Evolutionary conservation across 345 rosid genomes (phyloP).

Genomic region (Luvunga scandens): DNA sequence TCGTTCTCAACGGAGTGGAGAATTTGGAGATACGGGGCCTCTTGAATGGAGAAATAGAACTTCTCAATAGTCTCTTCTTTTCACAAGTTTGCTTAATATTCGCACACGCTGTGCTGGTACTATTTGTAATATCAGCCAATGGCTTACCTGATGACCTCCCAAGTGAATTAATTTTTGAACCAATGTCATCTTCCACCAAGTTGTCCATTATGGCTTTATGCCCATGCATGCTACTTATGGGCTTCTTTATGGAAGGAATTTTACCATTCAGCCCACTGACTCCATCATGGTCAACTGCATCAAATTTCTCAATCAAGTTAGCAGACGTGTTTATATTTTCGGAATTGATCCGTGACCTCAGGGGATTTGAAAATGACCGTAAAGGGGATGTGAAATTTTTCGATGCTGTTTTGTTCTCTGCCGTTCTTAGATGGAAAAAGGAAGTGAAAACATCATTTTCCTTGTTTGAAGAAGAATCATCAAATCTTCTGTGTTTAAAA

Average conservation of each 20-base stretch:
- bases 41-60: conserved; percentile 67
- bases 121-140: conserved; percentile 67
- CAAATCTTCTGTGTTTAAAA: conserved; percentile 26
- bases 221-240: conserved; percentile 20
- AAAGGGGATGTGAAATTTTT: conserved; percentile 63
- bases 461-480: conserved; percentile 37
- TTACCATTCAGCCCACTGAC: conserved; percentile 20
- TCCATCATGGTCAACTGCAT: conserved; percentile 47
- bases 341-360: conserved; percentile 27
- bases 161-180: conserved; percentile 28
- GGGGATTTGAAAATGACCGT: conserved; percentile 42
- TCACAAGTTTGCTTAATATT: conserved; percentile 34
- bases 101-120: conserved; percentile 22
- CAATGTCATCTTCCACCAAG: conserved; percentile 28
- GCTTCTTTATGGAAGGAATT: conserved; percentile 26
- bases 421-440: conserved; percentile 34
- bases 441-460: conserved; percentile 34
- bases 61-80: conserved; percentile 53
- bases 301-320: conserved; percentile 71
- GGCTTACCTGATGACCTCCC: conserved; percentile 43
- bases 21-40: conserved; percentile 71
- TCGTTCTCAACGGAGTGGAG: conserved; percentile 54
- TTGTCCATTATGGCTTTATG: conserved; percentile 12
- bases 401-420: conserved; percentile 37
- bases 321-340: conserved; percentile 36